Percentiles rank a stretch among this genome's conserved stretches.
phyloP scores from a whole-genome alignment of 257 asterid genomes.

The Paraleonurus japonicus region DNA sequence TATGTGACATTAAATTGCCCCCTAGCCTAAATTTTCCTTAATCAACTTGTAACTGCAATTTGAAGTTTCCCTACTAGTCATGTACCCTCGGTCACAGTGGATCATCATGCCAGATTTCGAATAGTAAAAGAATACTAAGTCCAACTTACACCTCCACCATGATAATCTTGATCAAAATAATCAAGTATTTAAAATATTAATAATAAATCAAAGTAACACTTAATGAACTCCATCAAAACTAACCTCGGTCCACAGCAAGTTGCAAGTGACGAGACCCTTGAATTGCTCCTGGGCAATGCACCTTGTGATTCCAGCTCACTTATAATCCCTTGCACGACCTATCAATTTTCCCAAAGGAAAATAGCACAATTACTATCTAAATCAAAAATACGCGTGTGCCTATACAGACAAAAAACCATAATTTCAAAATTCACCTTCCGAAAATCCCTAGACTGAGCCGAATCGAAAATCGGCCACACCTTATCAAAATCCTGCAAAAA shows the following conservation, averaged over 20 bases:
- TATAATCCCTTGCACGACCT: constrained; percentile 98
- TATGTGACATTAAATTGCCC: constrained; percentile 10
- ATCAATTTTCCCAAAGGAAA: constrained; percentile 16
- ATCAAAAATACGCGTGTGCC: constrained; percentile 6
- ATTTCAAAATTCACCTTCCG: constrained; percentile 63
- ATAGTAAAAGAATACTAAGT: neutral
- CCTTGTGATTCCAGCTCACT: constrained; percentile 99
- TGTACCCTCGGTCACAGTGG: neutral
- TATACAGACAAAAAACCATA: neutral
- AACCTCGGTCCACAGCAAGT: constrained; percentile 99
- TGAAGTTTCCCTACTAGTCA: constrained; percentile 20
- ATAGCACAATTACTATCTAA: neutral
- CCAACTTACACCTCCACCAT: constrained; percentile 1
- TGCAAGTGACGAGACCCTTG: constrained; percentile 98
- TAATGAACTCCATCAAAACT: constrained; percentile 25
- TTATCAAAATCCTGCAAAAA: constrained; percentile 86
- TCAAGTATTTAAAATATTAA: neutral
- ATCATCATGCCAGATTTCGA: constrained; percentile 17
- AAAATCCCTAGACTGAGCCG: constrained; percentile 99
- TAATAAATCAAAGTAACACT: neutral
- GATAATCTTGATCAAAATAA: constrained; percentile 6
- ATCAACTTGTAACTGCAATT: constrained; percentile 17
- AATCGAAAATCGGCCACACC: constrained; percentile 99
- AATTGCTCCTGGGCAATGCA: constrained; percentile 97
- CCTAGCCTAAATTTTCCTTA: neutral